Evolutionary conservation across 352 stramenopile genomes (phyloP), one percentile per base, ranked within the genome.

Genomic region (Pythium sp.): DNA sequence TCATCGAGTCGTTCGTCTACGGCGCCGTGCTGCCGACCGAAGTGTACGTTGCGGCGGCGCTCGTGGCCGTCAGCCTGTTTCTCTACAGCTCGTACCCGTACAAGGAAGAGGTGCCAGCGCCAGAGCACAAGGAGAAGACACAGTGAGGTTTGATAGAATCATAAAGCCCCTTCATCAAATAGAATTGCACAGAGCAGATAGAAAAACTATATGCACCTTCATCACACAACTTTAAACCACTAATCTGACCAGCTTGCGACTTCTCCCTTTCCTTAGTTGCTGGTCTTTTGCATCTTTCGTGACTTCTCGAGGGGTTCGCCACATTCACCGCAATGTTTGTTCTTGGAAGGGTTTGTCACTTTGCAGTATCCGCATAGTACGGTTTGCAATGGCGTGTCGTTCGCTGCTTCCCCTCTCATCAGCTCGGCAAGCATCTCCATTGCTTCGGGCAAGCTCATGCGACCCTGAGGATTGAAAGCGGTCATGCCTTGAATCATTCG

Each of bases 51-150:
- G 81, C 86, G 7, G 84, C 86, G 6, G 79, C 53, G 22, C 84
- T 94, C 41, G 86, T 94, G 8, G 76, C 81, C 1, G 70, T 70
- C 28, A 93, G 84, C 49, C 87, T 93, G 74, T 75, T 78, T 58
- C 75, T 94, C 58, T 94, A 94, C 80, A 90, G 78, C 28, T 81
- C 75, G 28, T 92, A 83, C 62, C 86, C 86, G 41, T 92, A 94
- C 75, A 32, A 63, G 22, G 53, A 68, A 15, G 24, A 58, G 46
- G 2, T 28, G 12, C 1, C 28, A 51, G 43, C 43, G 18, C 7
- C 43, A n/a, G 43, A 22, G 18, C 43, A 12, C 26, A 24, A 38
- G 26, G 38, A 34, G 57, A 57, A 64, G 51, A 73, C 20, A 2
- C 18, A 69, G 28, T 68, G 43, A 51, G 43, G 6, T 22, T 22